Conservation (phyloP, 495 filamentous ascomycete genomes). For the Aspergillus ostianus region DNA sequence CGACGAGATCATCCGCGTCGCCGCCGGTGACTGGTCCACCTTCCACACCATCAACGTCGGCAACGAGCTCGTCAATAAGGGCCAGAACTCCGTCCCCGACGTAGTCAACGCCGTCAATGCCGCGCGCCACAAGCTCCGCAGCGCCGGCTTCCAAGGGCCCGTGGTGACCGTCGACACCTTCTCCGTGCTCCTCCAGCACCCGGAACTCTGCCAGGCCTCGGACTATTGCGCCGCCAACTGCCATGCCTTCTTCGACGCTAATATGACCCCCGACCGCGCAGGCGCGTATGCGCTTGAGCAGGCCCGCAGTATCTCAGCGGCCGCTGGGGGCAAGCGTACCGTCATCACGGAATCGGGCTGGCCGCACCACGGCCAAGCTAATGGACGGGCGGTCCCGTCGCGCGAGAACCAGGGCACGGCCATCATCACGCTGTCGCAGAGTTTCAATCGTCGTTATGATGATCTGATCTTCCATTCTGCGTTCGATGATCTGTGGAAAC, state of each 20-base stretch:
- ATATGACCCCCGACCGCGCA: conserved; percentile 52
- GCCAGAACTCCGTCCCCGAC: conserved; percentile 46
- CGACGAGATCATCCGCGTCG: conserved; percentile 51
- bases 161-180: conserved; percentile 82
- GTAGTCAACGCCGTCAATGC: conserved; percentile 54
- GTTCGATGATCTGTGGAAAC: conserved; percentile 79
- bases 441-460: conserved; percentile 42
- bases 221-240: conserved; percentile 81
- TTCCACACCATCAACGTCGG: conserved; percentile 74
- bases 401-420: conserved; percentile 61
- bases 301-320: conserved; percentile 47
- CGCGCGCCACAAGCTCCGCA: conserved; percentile 56
- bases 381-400: conserved; percentile 63
- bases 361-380: conserved; percentile 64
- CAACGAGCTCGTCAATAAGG: conserved; percentile 75
- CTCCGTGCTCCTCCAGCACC: conserved; percentile 60
- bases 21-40: conserved; percentile 56
- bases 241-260: conserved; percentile 80
- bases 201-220: conserved; percentile 65
- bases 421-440: conserved; percentile 56
- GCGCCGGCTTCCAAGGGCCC: conserved; percentile 66
- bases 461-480: conserved; percentile 69
- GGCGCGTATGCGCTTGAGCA: conserved; percentile 61
- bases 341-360: conserved; percentile 81
- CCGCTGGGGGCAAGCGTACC: conserved; percentile 53